Evolutionary conservation across 768 basidiomycete species (phyloP).

Genomic region (Rhodotorula sphaerocarpa): DNA sequence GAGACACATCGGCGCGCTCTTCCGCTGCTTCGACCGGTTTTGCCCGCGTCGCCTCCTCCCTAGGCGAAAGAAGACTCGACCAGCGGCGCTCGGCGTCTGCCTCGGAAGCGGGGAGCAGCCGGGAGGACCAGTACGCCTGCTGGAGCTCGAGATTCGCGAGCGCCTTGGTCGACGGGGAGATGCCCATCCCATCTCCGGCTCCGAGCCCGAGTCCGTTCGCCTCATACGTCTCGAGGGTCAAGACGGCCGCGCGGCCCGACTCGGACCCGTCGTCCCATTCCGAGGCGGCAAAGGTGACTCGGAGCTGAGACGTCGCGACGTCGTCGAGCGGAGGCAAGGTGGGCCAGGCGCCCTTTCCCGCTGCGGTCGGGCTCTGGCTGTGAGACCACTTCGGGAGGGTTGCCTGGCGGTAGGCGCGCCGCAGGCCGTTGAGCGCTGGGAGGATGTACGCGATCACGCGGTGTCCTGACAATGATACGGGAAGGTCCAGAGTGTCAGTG

Average conservation of each 20-base stretch:
- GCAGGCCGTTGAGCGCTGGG: conserved; percentile 76
- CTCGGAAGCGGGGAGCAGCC: not conserved
- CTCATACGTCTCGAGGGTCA: conserved; percentile 59
- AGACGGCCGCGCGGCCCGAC: conserved; percentile 35
- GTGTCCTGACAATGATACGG: conserved; percentile 55
- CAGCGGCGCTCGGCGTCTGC: too few relatives aligned
- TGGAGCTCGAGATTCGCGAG: conserved; percentile 31
- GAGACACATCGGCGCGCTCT: too few relatives aligned
- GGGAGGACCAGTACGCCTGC: conserved; percentile 3
- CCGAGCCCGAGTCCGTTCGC: too few relatives aligned
- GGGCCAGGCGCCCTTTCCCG: too few relatives aligned
- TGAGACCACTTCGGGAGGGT: conserved; percentile 47
- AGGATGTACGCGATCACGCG: conserved; percentile 65
- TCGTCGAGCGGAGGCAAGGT: not conserved
- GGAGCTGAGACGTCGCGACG: too few relatives aligned
- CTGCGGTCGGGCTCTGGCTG: not conserved
- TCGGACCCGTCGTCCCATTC: conserved; percentile 49
- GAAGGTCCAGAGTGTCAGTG: not conserved
- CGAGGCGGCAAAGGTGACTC: conserved; percentile 43
- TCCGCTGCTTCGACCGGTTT: too few relatives aligned
- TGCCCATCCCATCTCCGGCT: conserved; percentile 72
- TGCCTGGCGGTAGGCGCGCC: conserved; percentile 73
- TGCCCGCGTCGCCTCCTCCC: too few relatives aligned
- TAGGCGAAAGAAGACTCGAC: too few relatives aligned
- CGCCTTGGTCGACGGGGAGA: conserved; percentile 65